Percentiles rank a stretch among this genome's conserved stretches.
These are phyloP conservation scores for Angophora floribunda DNA, from an alignment of 345 rosid genomes.

Conservation along the genomic window DNA sequence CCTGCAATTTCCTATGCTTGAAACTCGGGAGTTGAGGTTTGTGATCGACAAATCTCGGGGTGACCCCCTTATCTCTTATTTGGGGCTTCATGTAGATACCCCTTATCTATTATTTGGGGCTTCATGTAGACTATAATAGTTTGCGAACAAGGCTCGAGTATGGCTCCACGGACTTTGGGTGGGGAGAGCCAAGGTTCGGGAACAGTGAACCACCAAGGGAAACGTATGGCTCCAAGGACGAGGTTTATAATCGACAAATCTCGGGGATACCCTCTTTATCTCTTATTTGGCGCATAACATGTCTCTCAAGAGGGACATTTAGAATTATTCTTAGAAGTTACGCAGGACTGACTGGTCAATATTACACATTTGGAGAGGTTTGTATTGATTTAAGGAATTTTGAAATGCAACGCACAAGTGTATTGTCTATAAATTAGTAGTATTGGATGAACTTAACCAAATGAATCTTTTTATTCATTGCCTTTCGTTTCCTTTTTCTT, in stretches of 20 bases:
- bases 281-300: no score
- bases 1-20: conserved; percentile 36
- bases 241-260: no score
- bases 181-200: no score
- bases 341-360: not conserved
- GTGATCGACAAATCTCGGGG: conserved; percentile 54
- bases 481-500: not conserved
- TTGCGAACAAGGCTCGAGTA: no score
- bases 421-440: not conserved
- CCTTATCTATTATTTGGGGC: no score
- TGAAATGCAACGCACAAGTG: not conserved
- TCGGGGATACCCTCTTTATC: no score
- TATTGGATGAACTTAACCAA: not conserved
- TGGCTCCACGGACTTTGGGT: no score
- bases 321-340: not conserved
- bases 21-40: conserved; percentile 42
- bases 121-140: no score
- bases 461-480: not conserved
- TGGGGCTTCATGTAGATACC: conserved; percentile 56
- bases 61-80: conserved; percentile 65
- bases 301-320: no score
- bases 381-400: not conserved
- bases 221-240: no score
- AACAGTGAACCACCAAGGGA: no score
- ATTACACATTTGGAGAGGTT: not conserved